Percentiles rank a stretch among this genome's conserved stretches.
Conservation (phyloP, 106 monocot species). For the Dendrobium chrysotoxum region DNA sequence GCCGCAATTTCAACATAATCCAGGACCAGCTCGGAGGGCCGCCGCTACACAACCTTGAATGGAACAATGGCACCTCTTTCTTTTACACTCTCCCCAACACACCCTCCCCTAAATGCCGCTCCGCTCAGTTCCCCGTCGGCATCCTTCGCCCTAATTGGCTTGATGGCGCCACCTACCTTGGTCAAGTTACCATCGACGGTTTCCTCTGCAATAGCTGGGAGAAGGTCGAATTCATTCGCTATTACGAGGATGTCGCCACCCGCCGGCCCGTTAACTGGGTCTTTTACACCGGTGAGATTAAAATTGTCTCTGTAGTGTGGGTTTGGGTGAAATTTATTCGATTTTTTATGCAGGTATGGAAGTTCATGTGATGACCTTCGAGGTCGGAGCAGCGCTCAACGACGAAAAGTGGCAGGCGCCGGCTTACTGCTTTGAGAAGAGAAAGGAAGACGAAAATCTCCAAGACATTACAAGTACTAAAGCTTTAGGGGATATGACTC, state of each 20-base stretch:
- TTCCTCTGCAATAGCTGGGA: constrained; percentile 80
- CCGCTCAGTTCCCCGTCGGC: constrained; percentile 46
- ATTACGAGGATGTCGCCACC: constrained; percentile 76
- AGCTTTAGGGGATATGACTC: background rate
- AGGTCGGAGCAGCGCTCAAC: constrained; percentile 65
- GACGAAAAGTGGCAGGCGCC: constrained; percentile 85
- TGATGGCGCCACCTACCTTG: constrained; percentile 62
- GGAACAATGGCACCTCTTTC: constrained; percentile 88
- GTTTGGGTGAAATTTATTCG: background rate
- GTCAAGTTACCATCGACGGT: constrained; percentile 34
- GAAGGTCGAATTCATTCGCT: constrained; percentile 78
- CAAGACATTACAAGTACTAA: background rate
- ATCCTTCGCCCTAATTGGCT: constrained; percentile 84
- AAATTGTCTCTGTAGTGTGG: background rate
- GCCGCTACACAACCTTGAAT: constrained; percentile 49
- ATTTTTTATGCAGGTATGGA: constrained; percentile 39
- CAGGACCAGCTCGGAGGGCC: constrained; percentile 43
- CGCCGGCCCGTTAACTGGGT: constrained; percentile 72
- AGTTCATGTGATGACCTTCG: constrained; percentile 74
- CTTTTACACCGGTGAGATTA: constrained; percentile 58
- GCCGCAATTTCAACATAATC: constrained; percentile 70
- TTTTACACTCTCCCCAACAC: constrained; percentile 35
- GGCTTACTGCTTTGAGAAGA: constrained; percentile 54
- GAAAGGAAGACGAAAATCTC: background rate
- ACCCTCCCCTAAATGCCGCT: constrained; percentile 27